Evolutionary conservation across 1,284 basidiomycete genomes (phyloP).

Genomic region (Microbotryum saponariae): DNA sequence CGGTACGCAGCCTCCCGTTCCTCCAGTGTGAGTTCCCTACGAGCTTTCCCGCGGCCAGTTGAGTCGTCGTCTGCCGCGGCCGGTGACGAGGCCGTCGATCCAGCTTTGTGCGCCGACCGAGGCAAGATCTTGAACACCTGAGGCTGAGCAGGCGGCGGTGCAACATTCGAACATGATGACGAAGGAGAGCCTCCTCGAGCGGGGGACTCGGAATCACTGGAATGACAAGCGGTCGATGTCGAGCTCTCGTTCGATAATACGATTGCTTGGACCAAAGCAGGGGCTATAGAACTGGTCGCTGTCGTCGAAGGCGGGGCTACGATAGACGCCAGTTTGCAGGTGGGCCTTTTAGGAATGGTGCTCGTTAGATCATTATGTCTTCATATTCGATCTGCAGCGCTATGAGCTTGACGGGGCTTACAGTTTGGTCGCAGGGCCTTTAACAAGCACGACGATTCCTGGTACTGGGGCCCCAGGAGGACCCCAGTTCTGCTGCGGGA

Average conservation of each 20-base stretch:
- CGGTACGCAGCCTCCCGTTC: conserved; percentile 32
- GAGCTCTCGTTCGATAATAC: too few relatives aligned
- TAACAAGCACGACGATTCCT: conserved; percentile 33
- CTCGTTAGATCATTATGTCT: too few relatives aligned
- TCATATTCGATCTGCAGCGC: too few relatives aligned
- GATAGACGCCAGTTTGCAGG: conserved; percentile 12
- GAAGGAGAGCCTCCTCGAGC: neutral
- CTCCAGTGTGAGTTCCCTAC: conserved; percentile 24
- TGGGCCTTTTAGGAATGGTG: conserved; percentile 4
- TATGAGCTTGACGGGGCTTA: conserved; percentile 4
- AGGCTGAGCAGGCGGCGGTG: conserved; percentile 4
- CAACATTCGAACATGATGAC: neutral
- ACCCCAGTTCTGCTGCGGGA: conserved; percentile 13
- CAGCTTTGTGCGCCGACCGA: conserved; percentile 11
- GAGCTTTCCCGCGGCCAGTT: neutral
- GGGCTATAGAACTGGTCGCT: neutral
- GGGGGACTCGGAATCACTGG: too few relatives aligned
- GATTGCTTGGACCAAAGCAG: too few relatives aligned
- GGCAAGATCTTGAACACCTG: conserved; percentile 31
- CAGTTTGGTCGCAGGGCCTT: conserved; percentile 21
- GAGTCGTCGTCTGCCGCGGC: conserved; percentile 23
- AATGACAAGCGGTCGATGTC: neutral
- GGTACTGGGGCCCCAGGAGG: conserved; percentile 4
- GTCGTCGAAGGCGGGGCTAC: conserved; percentile 8
- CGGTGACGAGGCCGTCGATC: conserved; percentile 20